Percentiles rank a stretch among this genome's conserved stretches.
Evolutionary conservation across 176 grass and related monocot genomes (phyloP).

Genomic region (Lolium perenne): DNA sequence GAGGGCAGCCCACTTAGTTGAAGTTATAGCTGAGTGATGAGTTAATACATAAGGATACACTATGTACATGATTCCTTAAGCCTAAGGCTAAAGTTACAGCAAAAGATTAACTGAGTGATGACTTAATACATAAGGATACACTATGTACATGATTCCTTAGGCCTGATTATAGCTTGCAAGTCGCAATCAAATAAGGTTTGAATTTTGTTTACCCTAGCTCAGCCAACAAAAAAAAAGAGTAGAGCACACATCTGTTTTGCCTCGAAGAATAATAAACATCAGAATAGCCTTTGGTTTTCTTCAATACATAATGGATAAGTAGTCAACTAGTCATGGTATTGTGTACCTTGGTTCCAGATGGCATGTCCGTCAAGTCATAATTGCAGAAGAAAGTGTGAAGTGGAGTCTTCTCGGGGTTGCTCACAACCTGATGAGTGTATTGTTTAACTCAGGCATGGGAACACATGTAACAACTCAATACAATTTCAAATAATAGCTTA

Average conservation of each 20-base stretch:
- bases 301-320: background rate
- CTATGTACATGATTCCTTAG: constrained; percentile 21
- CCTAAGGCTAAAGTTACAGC: background rate
- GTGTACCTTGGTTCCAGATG: constrained; percentile 87
- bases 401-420: constrained; percentile 97
- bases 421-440: constrained; percentile 71
- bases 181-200: constrained; percentile 2
- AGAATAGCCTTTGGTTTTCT: constrained; percentile 9
- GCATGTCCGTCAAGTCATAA: constrained; percentile 99
- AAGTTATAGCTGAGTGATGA: background rate
- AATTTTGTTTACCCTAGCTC: background rate
- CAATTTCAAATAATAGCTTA: background rate
- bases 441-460: background rate
- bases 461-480: background rate
- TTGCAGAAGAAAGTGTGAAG: constrained; percentile 97
- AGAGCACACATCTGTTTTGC: background rate
- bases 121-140: background rate
- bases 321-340: constrained; percentile 16
- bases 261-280: background rate
- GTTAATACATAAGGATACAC: background rate
- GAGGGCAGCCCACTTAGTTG: background rate
- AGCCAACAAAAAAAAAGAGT: background rate
- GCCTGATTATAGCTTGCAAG: background rate
- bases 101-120: background rate
- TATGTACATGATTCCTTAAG: constrained; percentile 20